A percentile compares a stretch with the other conserved stretches of the same genome.
These are phyloP conservation scores for Penicillium taxi DNA, from an alignment of 495 filamentous ascomycete species.

Conservation along the genomic window DNA sequence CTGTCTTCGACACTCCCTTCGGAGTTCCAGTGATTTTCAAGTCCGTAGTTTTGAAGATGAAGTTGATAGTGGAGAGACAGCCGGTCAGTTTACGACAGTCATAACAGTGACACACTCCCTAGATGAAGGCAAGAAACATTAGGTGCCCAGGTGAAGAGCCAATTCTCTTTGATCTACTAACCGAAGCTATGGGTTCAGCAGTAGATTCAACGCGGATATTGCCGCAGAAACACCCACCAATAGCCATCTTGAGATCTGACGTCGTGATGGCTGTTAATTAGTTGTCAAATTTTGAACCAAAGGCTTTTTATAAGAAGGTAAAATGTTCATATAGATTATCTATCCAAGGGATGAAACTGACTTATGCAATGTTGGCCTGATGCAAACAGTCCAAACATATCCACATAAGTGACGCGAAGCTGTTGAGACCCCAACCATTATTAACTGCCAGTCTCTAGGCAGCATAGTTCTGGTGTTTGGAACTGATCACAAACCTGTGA, in stretches of 20 bases:
- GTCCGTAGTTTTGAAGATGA: constrained; percentile 19
- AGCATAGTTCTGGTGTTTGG: too few species aligned
- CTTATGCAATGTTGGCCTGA: too few species aligned
- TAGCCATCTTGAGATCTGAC: constrained; percentile 17
- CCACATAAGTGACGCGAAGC: too few species aligned
- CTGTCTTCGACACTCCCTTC: constrained; percentile 22
- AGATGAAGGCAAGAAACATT: constrained; percentile 4
- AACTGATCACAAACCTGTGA: too few species aligned
- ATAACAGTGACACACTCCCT: constrained; percentile 33
- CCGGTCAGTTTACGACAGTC: constrained; percentile 36
- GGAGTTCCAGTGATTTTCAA: constrained; percentile 24
- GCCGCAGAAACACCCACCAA: constrained; percentile 27
- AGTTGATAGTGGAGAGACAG: constrained; percentile 14
- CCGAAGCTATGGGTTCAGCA: constrained; percentile 18
- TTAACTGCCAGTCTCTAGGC: too few species aligned
- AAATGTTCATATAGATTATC: too few species aligned
- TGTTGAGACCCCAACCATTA: too few species aligned
- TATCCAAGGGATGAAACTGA: too few species aligned
- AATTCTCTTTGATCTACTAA: constrained; percentile 10
- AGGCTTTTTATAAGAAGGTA: too few species aligned
- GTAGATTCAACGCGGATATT: constrained; percentile 20
- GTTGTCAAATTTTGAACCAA: too few species aligned
- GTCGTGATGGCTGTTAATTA: too few species aligned
- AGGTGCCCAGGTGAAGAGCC: not conserved
- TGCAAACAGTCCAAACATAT: too few species aligned